Evolutionary conservation across 306 rosid species (phyloP).

Genomic region (Prunus padus): DNA sequence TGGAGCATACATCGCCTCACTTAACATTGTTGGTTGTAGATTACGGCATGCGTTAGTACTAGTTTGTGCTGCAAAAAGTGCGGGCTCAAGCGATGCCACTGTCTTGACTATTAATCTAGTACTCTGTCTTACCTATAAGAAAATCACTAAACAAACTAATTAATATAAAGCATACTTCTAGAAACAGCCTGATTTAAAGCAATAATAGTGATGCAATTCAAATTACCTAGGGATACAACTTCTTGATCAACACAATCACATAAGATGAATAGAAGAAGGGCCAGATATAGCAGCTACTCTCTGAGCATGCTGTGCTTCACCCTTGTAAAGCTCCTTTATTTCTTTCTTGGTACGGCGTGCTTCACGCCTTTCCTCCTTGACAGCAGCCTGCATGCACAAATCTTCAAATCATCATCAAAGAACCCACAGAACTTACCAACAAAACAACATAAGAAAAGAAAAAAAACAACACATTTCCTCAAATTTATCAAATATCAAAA

Average conservation of each 20-base stretch:
- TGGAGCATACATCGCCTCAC: not conserved
- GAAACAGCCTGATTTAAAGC: not conserved
- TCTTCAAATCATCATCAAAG: not conserved
- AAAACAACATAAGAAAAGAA: not conserved
- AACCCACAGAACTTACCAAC: not conserved
- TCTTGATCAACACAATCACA: slow-evolving; percentile 41
- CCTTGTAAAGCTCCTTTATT: slow-evolving; percentile 68
- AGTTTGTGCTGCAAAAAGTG: not conserved
- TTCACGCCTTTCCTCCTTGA: slow-evolving; percentile 79
- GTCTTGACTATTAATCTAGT: not conserved
- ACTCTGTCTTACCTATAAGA: slow-evolving; percentile 11
- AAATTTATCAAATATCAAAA: not conserved
- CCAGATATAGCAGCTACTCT: slow-evolving; percentile 76
- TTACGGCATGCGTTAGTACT: not conserved
- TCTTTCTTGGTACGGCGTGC: slow-evolving; percentile 82
- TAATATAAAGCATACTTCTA: not conserved
- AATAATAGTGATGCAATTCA: not conserved
- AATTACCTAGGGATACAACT: slow-evolving; percentile 4
- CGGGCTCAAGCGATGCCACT: not conserved
- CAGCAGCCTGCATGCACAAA: slow-evolving; percentile 54
- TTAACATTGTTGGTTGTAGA: not conserved
- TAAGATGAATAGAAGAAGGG: slow-evolving; percentile 71
- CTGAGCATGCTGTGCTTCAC: slow-evolving; percentile 79
- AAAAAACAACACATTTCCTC: slow-evolving; percentile 2
- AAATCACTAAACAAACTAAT: not conserved